phyloP scores from a whole-genome alignment of 495 filamentous ascomycete genomes.

The Aspergillus leporis region DNA sequence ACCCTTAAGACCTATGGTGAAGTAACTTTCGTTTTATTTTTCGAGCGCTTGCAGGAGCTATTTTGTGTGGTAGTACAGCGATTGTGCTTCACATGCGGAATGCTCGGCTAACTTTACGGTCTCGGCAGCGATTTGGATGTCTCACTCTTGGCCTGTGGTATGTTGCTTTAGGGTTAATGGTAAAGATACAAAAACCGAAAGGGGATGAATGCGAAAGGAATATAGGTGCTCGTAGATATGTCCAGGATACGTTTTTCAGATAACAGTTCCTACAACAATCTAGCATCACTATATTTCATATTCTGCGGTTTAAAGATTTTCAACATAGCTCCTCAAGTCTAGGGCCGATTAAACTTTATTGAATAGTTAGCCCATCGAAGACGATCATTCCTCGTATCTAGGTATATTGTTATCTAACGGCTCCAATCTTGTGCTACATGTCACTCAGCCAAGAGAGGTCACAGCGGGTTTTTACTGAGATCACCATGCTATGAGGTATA shows the following conservation, averaged over 20 bases:
- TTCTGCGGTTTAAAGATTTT: neutral
- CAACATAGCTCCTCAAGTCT: neutral
- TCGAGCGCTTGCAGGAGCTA: neutral
- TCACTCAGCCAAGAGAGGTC: neutral
- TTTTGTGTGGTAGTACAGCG: neutral
- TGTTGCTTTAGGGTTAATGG: neutral
- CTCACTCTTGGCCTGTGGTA: neutral
- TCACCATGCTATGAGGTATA: neutral
- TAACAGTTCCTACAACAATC: neutral
- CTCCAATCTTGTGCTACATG: neutral
- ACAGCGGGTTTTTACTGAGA: neutral
- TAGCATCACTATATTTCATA: too few relatives aligned
- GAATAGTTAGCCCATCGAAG: neutral
- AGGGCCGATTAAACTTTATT: neutral
- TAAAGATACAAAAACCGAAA: neutral
- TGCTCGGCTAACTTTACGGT: slow-evolving; percentile 1
- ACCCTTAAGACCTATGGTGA: neutral
- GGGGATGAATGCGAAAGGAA: too few relatives aligned
- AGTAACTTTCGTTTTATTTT: neutral
- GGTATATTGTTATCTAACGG: neutral
- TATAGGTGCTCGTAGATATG: neutral
- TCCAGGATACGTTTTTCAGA: neutral
- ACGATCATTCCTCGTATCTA: neutral
- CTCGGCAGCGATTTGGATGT: neutral
- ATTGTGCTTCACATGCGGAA: slow-evolving; percentile 1